A percentile compares a stretch with the other conserved stretches of the same genome.
phyloP scores from a whole-genome alignment of 2,329 filamentous ascomycete species.

The Calonectria henricotiae region DNA sequence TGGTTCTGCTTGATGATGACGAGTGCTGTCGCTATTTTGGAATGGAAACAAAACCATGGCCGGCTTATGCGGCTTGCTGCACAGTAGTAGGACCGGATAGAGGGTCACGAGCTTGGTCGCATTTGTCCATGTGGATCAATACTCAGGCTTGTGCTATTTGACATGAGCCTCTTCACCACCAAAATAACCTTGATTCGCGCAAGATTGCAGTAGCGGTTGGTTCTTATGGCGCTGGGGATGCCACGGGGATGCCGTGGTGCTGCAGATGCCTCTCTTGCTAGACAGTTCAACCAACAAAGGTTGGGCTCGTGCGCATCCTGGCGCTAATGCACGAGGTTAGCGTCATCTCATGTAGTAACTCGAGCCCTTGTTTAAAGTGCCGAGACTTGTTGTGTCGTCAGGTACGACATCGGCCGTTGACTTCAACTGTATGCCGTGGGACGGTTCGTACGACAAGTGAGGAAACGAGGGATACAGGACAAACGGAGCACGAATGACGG shows the following conservation, averaged over 20 bases:
- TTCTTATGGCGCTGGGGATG: constrained; percentile 32
- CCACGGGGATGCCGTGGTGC: too few species aligned
- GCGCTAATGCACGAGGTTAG: constrained; percentile 32
- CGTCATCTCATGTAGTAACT: constrained; percentile 39
- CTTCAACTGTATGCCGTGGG: constrained; percentile 15
- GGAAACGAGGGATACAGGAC: constrained; percentile 17
- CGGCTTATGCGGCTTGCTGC: neutral
- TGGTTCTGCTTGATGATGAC: neutral
- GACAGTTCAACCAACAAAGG: constrained; percentile 28
- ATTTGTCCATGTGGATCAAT: constrained; percentile 56
- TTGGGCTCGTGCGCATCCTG: constrained; percentile 44
- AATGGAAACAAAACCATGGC: neutral
- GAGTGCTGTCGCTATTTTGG: constrained; percentile 51
- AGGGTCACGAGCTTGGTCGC: constrained; percentile 49
- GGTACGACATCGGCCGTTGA: constrained; percentile 25
- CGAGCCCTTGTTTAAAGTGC: constrained; percentile 32
- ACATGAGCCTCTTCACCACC: constrained; percentile 10
- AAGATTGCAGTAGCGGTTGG: constrained; percentile 29
- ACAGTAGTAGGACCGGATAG: neutral
- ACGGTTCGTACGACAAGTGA: constrained; percentile 8
- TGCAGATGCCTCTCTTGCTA: neutral
- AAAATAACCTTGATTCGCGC: constrained; percentile 2
- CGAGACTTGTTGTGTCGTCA: constrained; percentile 23
- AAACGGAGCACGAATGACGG: neutral
- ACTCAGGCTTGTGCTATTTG: constrained; percentile 60